phyloP scores from a whole-genome alignment of 1,284 basidiomycete species.

The Flammula alnicola region DNA sequence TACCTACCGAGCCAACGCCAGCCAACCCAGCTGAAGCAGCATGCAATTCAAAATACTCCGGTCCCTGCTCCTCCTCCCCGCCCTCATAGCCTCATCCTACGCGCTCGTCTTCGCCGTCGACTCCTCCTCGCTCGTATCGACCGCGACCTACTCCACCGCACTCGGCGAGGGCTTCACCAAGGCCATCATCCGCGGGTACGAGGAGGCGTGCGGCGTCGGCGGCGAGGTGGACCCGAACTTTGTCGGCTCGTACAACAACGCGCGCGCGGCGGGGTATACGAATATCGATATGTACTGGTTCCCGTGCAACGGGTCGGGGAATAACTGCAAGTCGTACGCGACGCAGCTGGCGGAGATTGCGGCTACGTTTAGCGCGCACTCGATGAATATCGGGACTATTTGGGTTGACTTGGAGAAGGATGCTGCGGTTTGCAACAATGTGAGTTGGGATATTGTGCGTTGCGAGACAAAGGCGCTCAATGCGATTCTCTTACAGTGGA shows the following conservation, averaged over 20 bases:
- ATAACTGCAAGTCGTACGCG: conserved; percentile 28
- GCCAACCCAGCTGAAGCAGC: no score
- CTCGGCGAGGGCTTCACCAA: conserved; percentile 30
- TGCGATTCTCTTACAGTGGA: conserved; percentile 20
- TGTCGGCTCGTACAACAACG: conserved; percentile 29
- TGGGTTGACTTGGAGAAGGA: conserved; percentile 32
- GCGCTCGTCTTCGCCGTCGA: conserved; percentile 27
- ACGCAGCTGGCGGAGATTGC: conserved; percentile 26
- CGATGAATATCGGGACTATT: conserved; percentile 28
- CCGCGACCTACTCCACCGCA: conserved; percentile 25
- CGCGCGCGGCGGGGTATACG: conserved; percentile 26
- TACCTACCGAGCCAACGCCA: no score
- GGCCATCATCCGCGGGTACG: conserved; percentile 29
- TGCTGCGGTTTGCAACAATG: conserved; percentile 27
- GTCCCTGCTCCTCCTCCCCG: conserved; percentile 18
- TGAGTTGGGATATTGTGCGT: conserved; percentile 3
- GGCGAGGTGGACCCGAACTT: conserved; percentile 33
- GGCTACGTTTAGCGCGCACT: conserved; percentile 25
- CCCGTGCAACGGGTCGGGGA: conserved; percentile 28
- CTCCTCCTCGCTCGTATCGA: conserved; percentile 25
- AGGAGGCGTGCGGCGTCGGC: conserved; percentile 27
- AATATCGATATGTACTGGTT: conserved; percentile 33
- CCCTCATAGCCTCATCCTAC: conserved; percentile 17
- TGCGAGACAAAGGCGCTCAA: background rate
- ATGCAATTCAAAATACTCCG: conserved; percentile 6